A percentile compares a stretch with the other conserved stretches of the same genome.
Evolutionary conservation across 108 stramenopile genomes (phyloP).

Genomic region (Skeletonema marinoi): DNA sequence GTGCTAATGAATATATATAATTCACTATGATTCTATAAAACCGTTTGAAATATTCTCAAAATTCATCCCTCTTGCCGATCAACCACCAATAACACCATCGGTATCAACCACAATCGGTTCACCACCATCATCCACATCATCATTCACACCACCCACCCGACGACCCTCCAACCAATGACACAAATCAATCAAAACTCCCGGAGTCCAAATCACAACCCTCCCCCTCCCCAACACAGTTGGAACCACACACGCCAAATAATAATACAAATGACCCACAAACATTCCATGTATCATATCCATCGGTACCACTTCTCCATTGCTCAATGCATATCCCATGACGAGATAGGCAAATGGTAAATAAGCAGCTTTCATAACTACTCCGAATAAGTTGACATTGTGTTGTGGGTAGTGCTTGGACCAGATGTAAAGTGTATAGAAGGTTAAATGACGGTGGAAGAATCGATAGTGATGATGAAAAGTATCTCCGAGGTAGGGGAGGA

Average conservation of each 20-base stretch:
- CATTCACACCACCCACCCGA: not conserved
- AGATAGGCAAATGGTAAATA: slow-evolving; percentile 39
- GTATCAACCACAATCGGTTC: slow-evolving; percentile 36
- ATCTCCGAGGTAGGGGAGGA: slow-evolving; percentile 15
- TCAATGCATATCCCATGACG: slow-evolving; percentile 32
- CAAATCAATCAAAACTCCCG: slow-evolving; percentile 28
- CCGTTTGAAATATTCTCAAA: no score
- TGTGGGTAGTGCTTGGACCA: slow-evolving; percentile 44
- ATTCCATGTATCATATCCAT: slow-evolving; percentile 54
- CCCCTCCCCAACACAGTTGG: slow-evolving; percentile 39
- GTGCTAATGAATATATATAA: no score
- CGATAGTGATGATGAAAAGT: slow-evolving; percentile 8
- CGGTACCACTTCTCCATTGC: slow-evolving; percentile 32
- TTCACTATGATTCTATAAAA: no score
- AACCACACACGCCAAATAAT: slow-evolving; percentile 49
- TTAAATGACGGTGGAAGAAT: slow-evolving; percentile 36
- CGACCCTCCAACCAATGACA: slow-evolving; percentile 43
- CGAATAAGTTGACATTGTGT: slow-evolving; percentile 31
- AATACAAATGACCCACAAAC: slow-evolving; percentile 54
- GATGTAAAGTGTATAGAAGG: slow-evolving; percentile 30
- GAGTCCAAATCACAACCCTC: slow-evolving; percentile 25
- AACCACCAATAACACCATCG: slow-evolving; percentile 44
- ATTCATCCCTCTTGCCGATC: not conserved
- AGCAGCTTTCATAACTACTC: slow-evolving; percentile 23
- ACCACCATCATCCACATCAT: not conserved